A percentile compares a stretch with the other conserved stretches of the same genome.
These are phyloP conservation scores for Xenoacremonium recifei DNA, from an alignment of 2,329 filamentous ascomycete genomes.

Conservation along the genomic window DNA sequence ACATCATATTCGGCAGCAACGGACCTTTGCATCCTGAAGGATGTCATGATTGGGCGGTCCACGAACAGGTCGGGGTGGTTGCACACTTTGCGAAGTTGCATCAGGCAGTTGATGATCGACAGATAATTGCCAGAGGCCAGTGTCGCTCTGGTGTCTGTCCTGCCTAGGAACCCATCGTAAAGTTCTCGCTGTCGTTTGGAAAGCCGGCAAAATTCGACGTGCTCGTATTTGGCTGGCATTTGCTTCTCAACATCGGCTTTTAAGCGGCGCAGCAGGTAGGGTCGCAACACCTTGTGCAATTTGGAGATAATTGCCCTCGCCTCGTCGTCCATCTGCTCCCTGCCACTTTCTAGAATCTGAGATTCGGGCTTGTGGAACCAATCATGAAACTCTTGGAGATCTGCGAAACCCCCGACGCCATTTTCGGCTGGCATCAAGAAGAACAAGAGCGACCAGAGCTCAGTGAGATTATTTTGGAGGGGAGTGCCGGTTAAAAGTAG, in stretches of 20 bases:
- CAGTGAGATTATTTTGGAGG: slow-evolving; percentile 93
- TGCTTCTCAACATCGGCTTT: slow-evolving; percentile 99
- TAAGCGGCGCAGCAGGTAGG: slow-evolving; percentile 84
- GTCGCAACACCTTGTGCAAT: slow-evolving; percentile 88
- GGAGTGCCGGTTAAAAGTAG: slow-evolving; percentile 91
- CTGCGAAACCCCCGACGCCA: slow-evolving; percentile 85
- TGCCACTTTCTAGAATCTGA: slow-evolving; percentile 91
- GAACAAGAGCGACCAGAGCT: slow-evolving; percentile 94
- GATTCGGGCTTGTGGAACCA: slow-evolving; percentile 96
- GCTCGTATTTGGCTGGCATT: slow-evolving; percentile 97
- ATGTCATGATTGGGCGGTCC: slow-evolving; percentile 93
- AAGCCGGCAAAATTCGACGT: slow-evolving; percentile 91
- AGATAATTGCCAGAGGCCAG: slow-evolving; percentile 92
- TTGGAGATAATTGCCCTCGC: slow-evolving; percentile 89
- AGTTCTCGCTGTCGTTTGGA: slow-evolving; percentile 94
- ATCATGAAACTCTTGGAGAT: slow-evolving; percentile 92
- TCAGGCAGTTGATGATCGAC: slow-evolving; percentile 96
- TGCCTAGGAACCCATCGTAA: slow-evolving; percentile 93
- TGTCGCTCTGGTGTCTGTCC: slow-evolving; percentile 84
- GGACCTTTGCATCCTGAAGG: slow-evolving; percentile 85
- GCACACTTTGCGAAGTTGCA: slow-evolving; percentile 97
- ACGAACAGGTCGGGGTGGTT: slow-evolving; percentile 98
- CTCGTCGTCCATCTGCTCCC: slow-evolving; percentile 92
- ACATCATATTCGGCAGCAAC: slow-evolving; percentile 71
- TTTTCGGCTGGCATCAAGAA: slow-evolving; percentile 93